Evolutionary conservation across 2,329 filamentous ascomycete species (phyloP).

Genomic region (Sporothrix protearum): DNA sequence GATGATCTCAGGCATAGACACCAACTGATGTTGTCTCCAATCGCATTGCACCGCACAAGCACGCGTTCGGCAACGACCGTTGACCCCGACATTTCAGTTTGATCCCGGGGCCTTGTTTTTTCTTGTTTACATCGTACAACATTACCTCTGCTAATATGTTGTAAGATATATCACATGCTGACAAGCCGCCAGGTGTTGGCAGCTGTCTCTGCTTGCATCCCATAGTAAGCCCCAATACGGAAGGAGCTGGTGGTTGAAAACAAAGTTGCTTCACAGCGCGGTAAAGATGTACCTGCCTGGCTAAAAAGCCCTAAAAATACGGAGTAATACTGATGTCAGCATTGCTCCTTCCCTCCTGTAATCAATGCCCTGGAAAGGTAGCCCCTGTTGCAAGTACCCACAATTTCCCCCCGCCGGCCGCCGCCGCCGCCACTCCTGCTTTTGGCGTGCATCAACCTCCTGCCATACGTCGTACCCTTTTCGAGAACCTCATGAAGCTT

Average conservation of each 20-base stretch:
- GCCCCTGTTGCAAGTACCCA: slow-evolving; percentile 2
- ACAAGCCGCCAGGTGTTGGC: background rate
- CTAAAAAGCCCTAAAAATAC: background rate
- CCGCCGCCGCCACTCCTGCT: background rate
- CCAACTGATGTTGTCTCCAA: background rate
- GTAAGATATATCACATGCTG: background rate
- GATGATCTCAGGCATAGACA: background rate
- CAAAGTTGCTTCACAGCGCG: background rate
- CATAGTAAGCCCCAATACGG: background rate
- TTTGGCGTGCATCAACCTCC: background rate
- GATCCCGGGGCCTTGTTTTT: background rate
- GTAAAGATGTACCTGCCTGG: background rate
- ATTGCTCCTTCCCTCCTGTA: background rate
- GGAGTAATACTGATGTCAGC: background rate
- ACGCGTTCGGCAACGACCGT: background rate
- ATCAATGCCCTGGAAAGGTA: too few species aligned
- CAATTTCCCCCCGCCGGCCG: background rate
- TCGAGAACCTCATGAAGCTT: background rate
- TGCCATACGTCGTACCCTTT: background rate
- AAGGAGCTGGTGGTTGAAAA: background rate
- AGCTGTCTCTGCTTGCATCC: background rate
- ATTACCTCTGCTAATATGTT: background rate
- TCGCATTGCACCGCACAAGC: background rate
- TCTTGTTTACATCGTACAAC: background rate
- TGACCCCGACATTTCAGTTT: background rate